Evolutionary conservation across 2,329 filamentous ascomycete genomes (phyloP), one percentile per base, ranked within the genome.

Genomic region (Alternaria hordeiaustralica): DNA sequence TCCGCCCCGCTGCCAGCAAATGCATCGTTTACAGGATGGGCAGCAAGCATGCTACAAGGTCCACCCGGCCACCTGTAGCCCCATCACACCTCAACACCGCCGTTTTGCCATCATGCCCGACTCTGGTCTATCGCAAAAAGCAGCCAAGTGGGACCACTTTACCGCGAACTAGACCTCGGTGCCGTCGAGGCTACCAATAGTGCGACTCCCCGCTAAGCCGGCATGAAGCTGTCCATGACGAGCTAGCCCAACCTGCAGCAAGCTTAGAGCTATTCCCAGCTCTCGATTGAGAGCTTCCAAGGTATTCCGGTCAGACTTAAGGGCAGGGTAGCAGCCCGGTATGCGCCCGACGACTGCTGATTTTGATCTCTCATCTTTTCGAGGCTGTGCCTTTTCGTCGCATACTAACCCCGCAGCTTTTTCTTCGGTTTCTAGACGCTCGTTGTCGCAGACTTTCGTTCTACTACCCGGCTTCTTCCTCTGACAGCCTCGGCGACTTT

Each of bases 191-290:
- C 55, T 57, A 67, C 62, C 64, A 55, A 70, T 72, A 46, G 69
- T 67, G 70, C 65, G 59, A 59, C 60, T 58, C 69, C 71, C 64
- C 61, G 63, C 69, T 63, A 56, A 50, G 53, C 65, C 64, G 63
- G 65, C 63, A 60, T 66, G 55, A 63, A 71, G 71, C 63, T 72
- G 70, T 69, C 73, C 58, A 58, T 51, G 61, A 75, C 73, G 70
- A 75, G 73, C 73, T 73, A 71, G 64, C 67, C 62, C 66, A 61
- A 64, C 60, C 58, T 73, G 74, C 68, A 74, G 65, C 68, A 63
- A 68, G 65, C 67, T 64, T 71, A 63, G 70, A 74, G 70, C 69
- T 72, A 63, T 36, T 71, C 61, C 67, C 69, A 74, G 71, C 71
- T 72, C 57, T 66, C 60, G 55, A n/a, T 36, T 43, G 64, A 60